These are phyloP conservation scores for Prosopis cineraria DNA, from an alignment of 306 rosid species.

Conservation along the genomic window DNA sequence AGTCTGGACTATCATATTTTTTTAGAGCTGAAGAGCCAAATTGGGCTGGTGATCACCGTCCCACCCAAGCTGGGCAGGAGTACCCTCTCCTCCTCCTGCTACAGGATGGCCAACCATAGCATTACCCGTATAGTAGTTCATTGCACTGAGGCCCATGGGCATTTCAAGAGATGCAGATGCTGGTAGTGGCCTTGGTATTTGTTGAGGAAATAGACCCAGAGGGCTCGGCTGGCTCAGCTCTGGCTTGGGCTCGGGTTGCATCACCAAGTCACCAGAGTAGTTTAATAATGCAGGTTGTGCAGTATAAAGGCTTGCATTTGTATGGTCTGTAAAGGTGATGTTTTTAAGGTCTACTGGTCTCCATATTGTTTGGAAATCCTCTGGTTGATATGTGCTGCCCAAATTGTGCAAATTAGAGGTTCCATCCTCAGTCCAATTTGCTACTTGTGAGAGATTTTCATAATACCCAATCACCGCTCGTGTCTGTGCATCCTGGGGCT, in stretches of 20 bases:
- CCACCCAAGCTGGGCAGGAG: conserved; percentile 18
- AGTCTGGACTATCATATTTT: neutral
- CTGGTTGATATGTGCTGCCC: neutral
- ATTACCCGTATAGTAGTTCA: neutral
- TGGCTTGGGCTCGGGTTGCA: neutral
- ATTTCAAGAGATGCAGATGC: neutral
- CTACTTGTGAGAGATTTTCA: neutral
- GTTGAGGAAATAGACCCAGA: neutral
- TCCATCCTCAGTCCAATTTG: neutral
- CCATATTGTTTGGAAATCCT: conserved; percentile 11
- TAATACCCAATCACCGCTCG: neutral
- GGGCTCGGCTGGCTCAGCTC: neutral
- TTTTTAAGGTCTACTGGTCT: neutral
- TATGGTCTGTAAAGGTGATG: neutral
- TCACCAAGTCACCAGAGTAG: neutral
- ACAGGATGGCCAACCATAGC: neutral
- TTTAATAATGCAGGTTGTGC: neutral
- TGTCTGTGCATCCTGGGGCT: neutral
- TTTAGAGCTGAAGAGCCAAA: conserved; percentile 21
- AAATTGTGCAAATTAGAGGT: neutral
- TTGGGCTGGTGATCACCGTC: neutral
- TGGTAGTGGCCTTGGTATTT: neutral
- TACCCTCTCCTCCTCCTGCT: neutral
- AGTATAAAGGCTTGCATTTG: neutral
- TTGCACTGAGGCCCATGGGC: neutral